These are phyloP conservation scores for Plectosphaerella plurivora DNA, from an alignment of 2,329 filamentous ascomycete species.

Conservation along the genomic window DNA sequence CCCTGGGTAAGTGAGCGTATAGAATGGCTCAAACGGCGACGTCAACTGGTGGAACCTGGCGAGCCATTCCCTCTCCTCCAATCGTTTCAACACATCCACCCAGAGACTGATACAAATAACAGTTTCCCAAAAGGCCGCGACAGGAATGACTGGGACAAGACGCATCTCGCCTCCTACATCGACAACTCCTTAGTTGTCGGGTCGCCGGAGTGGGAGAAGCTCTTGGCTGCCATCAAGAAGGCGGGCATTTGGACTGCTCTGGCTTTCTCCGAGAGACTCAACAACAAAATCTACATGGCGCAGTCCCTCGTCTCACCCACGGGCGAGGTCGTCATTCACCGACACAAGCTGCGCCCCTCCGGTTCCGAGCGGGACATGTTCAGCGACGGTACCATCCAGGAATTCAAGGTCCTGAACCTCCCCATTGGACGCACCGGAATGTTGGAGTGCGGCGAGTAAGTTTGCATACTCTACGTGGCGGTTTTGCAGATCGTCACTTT, in stretches of 20 bases:
- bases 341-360: constrained; percentile 47
- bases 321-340: constrained; percentile 32
- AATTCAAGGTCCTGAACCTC: constrained; percentile 32
- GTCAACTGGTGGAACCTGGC: no score
- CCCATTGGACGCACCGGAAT: constrained; percentile 37
- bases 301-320: constrained; percentile 36
- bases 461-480: background rate
- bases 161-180: background rate
- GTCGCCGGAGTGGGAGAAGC: background rate
- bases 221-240: background rate
- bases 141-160: constrained; percentile 1
- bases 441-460: constrained; percentile 44
- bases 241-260: background rate
- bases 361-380: constrained; percentile 47
- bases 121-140: constrained; percentile 4
- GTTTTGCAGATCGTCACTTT: background rate
- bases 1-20: background rate
- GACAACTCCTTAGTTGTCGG: constrained; percentile 1
- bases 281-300: constrained; percentile 36
- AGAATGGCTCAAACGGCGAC: no score
- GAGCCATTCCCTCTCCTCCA: no score
- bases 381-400: constrained; percentile 36
- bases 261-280: constrained; percentile 31
- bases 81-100: no score
- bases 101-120: no score